These are phyloP conservation scores for Musa beccarii DNA, from an alignment of 176 grass and related monocot species.

Conservation along the genomic window DNA sequence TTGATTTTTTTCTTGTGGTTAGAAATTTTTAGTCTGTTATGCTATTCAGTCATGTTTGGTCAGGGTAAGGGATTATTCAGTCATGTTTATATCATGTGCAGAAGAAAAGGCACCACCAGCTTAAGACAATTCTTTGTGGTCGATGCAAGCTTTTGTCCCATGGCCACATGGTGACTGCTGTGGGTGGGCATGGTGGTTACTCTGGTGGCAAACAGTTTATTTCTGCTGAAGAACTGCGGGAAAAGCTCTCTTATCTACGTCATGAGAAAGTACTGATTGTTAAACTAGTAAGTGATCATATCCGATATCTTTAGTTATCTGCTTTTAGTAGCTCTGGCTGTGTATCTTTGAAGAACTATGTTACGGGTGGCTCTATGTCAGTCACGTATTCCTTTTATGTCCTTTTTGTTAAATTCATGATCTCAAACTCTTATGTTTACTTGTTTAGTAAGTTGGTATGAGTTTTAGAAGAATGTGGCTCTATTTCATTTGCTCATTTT, in stretches of 20 bases:
- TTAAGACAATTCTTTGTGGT: constrained; percentile 72
- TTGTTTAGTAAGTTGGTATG: no score
- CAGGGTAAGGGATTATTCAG: background rate
- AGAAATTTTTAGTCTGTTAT: background rate
- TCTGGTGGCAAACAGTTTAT: constrained; percentile 87
- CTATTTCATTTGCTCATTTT: no score
- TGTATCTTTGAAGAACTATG: no score
- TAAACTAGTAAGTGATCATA: constrained; percentile 49
- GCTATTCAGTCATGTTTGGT: background rate
- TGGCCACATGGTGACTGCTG: constrained; percentile 81
- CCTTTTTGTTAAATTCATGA: background rate
- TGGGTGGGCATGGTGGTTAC: constrained; percentile 91
- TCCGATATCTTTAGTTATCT: background rate
- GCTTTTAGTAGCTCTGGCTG: background rate
- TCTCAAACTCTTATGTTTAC: no score
- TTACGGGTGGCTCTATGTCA: background rate
- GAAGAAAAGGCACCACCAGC: constrained; percentile 81
- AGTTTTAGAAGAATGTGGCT: no score
- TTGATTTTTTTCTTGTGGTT: background rate
- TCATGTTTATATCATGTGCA: constrained; percentile 17
- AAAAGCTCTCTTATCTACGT: constrained; percentile 69
- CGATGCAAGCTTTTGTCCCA: constrained; percentile 69
- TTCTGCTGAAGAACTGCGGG: constrained; percentile 53
- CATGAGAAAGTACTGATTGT: constrained; percentile 66
- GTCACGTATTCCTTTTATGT: background rate